Evolutionary conservation across 2,329 filamentous ascomycete species (phyloP), one percentile per base, ranked within the genome.

Genomic region (Phialocephala sp.): DNA sequence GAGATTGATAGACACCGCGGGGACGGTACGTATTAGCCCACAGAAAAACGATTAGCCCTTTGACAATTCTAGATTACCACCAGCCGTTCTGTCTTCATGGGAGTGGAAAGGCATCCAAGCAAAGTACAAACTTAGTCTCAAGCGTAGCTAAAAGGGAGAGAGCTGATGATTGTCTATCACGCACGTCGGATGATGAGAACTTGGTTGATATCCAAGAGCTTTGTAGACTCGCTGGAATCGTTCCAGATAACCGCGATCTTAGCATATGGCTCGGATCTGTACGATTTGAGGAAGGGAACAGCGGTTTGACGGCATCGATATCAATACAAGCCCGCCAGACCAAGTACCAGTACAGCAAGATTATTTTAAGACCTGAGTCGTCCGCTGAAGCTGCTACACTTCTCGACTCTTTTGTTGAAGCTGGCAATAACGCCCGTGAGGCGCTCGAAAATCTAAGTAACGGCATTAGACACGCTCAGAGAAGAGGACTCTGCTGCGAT

Each of bases 51-150:
- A 4, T 27, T 2, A 41, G 27, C 37, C 11, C 20, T 9, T 27
- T 2, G 2, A 56, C 62, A 2, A 45, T 27, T 18, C 20, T 37
- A n/a, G 41, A 59, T 18, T 39, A 59, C 24, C 64, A 66, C 43
- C 20, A 54, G 15, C 22, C 35, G n/a, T 57, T n/a, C 9, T 66
- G 64, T 50, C 60, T 60, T 24, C 64, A 66, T 57, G n/a, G 4
- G 4, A 52, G 37, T 4, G 50, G 52, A n/a, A 50, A 55, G 14
- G n/a, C n/a, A 62, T 43, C 15, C 18, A n/a, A 4, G 41, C 4
- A n/a, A n/a, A 18, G 18, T n/a, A 43, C 9, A 14, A 15, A 43
- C 18, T 12, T 43, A 11, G 18, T 11, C 18, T 43, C 41, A 18
- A 14, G 18, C 18, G 4, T 43, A 39, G 36, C 36, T 39, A 39